Percentiles rank a stretch among this genome's conserved stretches.
Conservation (phyloP, 257 asterid genomes). For the Lavandula angustifolia region DNA sequence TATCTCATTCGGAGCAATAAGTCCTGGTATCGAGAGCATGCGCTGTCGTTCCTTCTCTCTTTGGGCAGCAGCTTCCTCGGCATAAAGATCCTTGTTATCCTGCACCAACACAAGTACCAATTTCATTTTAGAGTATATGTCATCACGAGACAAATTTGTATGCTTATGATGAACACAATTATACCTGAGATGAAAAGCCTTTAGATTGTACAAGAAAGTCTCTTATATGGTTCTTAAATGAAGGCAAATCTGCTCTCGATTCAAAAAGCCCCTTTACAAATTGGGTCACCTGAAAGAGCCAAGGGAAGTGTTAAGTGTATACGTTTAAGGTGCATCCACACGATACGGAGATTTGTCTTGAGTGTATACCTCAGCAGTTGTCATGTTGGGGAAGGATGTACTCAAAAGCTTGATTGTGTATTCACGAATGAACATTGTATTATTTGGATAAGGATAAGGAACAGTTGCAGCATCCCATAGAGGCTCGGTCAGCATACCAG, state of each 20-base stretch:
- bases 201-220: constrained; percentile 97
- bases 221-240: constrained; percentile 83
- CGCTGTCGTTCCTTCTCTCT: constrained; percentile 81
- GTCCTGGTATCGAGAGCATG: constrained; percentile 87
- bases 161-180: background rate
- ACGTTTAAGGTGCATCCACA: constrained; percentile 9
- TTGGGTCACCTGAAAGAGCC: constrained; percentile 67
- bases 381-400: constrained; percentile 97
- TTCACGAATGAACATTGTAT: constrained; percentile 70
- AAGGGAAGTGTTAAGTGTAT: constrained; percentile 5
- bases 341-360: constrained; percentile 9
- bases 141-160: constrained; percentile 12
- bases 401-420: constrained; percentile 86
- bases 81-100: constrained; percentile 97
- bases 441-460: constrained; percentile 69
- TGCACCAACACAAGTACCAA: constrained; percentile 31
- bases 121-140: background rate
- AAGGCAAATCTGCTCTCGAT: constrained; percentile 60
- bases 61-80: constrained; percentile 91
- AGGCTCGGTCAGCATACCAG: constrained; percentile 75
- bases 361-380: constrained; percentile 65
- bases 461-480: constrained; percentile 85
- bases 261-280: constrained; percentile 86
- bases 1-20: constrained; percentile 87
- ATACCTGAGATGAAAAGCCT: constrained; percentile 97